Base-by-base conservation (phyloP, 1,284 basidiomycete species). In the Sanguinoderma infundibulare region DNA sequence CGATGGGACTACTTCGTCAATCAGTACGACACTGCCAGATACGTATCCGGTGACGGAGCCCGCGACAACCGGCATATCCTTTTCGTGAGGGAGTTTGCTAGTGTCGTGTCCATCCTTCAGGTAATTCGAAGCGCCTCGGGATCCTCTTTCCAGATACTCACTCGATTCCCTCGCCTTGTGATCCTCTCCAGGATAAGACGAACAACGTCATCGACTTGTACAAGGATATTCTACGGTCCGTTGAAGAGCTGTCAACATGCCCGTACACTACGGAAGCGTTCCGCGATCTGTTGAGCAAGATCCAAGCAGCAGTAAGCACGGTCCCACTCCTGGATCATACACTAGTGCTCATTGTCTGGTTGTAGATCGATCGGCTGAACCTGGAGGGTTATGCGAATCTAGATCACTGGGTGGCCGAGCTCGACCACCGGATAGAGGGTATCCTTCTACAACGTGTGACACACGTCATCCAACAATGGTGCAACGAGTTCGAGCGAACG, bases 1-100 rank as follows among this genome's bases (percentile, higher is more conserved):
- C 90, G 94, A 42, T 99, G 97, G 98, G 98, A 99, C 74, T 88
- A 95, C 75, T 96, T 99, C 68, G 91, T 97, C 67, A 96, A 93
- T 70, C 92, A 95, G 55, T 97, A 94, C 72, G 94, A 96, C 70
- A 87, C 89, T 2, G 81, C 87, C 30, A 83, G 93, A 63, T 92
- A 90, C 73, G 83, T 91, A 3, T 80, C 89, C 0, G 81, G 84
- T 51, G 81, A 84, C 28, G 92, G 95, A 68, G 88, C 88, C 30
- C 85, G 94, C 61, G 94, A 98, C 74, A 92, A 90, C 72, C 83
- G 94, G 62, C 95, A 98, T 74, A 91, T 97, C 30, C 90, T 92
- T 66, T 98, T 95, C 69, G 96, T 99, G 15, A 86, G 96, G 64
- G 95, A 98, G 73, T 96, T 98, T 71, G 97, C 97, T 1, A 94